phyloP scores from a whole-genome alignment of 2,329 filamentous ascomycete species.

The Aspergillus tubingensis region DNA sequence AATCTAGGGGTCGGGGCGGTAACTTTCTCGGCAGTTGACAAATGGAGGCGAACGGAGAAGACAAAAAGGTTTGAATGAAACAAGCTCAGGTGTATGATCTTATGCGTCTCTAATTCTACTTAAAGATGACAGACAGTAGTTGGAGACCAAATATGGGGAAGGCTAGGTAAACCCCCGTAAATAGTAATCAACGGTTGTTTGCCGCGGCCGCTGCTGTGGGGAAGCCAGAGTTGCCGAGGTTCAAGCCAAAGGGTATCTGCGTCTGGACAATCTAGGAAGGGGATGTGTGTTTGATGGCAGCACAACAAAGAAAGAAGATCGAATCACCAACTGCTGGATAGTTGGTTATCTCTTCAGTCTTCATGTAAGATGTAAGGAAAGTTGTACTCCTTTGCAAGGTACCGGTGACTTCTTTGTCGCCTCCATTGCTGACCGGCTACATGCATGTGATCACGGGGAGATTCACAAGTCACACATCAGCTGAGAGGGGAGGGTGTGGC shows the following conservation, averaged over 20 bases:
- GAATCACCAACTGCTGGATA: too few relatives aligned
- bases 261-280: neutral
- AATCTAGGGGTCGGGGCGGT: neutral
- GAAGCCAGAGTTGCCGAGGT: constrained; percentile 36
- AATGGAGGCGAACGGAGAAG: neutral
- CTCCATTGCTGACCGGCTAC: neutral
- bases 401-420: neutral
- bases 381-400: neutral
- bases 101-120: neutral
- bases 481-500: neutral
- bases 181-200: constrained; percentile 7
- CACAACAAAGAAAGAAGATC: neutral
- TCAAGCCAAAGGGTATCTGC: constrained; percentile 9
- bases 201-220: constrained; percentile 28
- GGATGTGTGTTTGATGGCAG: neutral
- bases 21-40: constrained; percentile 4
- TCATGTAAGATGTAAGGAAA: neutral
- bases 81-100: neutral
- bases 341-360: neutral
- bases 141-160: constrained; percentile 4
- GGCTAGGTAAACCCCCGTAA: constrained; percentile 12
- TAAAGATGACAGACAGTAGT: neutral
- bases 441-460: constrained; percentile 15
- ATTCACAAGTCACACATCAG: neutral
- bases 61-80: neutral